Conservation (phyloP, 1,284 basidiomycete species). For the Ustilago shanxiensis region DNA sequence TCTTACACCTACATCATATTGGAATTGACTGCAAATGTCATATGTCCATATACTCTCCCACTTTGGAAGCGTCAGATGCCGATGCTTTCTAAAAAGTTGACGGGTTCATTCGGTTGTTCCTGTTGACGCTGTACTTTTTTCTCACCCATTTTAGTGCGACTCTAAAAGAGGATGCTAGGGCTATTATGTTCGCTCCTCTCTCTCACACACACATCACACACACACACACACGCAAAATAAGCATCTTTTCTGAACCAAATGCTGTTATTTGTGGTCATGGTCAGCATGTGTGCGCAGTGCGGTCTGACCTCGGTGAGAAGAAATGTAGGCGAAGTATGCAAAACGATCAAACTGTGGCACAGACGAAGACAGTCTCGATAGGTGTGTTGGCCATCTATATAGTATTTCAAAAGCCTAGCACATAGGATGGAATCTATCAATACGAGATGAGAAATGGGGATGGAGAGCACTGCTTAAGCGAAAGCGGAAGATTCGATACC, state of each 20-base stretch:
- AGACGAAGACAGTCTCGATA: neutral
- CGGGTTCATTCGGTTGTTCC: neutral
- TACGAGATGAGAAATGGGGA: neutral
- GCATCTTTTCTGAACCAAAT: slow-evolving; percentile 36
- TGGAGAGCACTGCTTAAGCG: slow-evolving; percentile 23
- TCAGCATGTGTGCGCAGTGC: neutral
- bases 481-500: slow-evolving; percentile 62
- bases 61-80: slow-evolving; percentile 19
- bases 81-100: slow-evolving; percentile 34
- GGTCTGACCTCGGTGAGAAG: too few species aligned
- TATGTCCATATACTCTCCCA: neutral
- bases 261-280: neutral
- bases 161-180: slow-evolving; percentile 15
- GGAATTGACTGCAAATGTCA: slow-evolving; percentile 1
- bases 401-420: neutral
- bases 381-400: slow-evolving; percentile 15
- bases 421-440: slow-evolving; percentile 8
- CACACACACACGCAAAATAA: slow-evolving; percentile 34
- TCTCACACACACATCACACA: slow-evolving; percentile 7
- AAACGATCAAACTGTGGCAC: too few species aligned
- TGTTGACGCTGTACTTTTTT: slow-evolving; percentile 47
- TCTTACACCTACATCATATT: slow-evolving; percentile 4
- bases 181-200: slow-evolving; percentile 9
- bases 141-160: slow-evolving; percentile 18
- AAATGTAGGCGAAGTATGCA: too few species aligned